Percentiles rank a stretch among this genome's conserved stretches.
phyloP scores from a whole-genome alignment of 78 protist genomes.

The Cavenderia fasciculata region DNA sequence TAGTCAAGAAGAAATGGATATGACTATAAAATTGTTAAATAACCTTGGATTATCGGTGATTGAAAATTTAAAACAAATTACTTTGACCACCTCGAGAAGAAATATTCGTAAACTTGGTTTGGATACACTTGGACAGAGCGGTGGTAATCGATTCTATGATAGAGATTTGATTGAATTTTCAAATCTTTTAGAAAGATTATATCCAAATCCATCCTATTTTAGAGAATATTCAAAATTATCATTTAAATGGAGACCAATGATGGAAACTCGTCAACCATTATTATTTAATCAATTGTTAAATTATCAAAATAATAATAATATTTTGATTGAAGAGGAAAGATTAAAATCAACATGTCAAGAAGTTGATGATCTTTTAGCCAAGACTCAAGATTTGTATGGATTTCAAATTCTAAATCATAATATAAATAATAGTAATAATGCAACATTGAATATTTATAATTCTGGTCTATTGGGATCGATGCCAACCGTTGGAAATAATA shows the following conservation, averaged over 20 bases:
- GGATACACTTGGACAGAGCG: slow-evolving; percentile 13
- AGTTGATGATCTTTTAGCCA: slow-evolving; percentile 50
- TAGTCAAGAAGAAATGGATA: slow-evolving; percentile 48
- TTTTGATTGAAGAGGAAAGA: no score
- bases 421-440: background rate
- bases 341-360: slow-evolving; percentile 52
- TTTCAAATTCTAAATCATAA: slow-evolving; percentile 53
- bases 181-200: slow-evolving; percentile 25
- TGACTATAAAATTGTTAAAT: slow-evolving; percentile 8
- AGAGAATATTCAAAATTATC: slow-evolving; percentile 61
- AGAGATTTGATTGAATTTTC: slow-evolving; percentile 20
- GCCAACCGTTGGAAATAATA: no score
- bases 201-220: slow-evolving; percentile 45
- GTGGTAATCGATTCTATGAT: no score
- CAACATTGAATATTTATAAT: no score
- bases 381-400: slow-evolving; percentile 58
- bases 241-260: slow-evolving; percentile 43
- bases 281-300: slow-evolving; percentile 52
- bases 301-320: no score
- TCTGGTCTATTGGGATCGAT: no score
- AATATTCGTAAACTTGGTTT: slow-evolving; percentile 15
- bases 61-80: slow-evolving; percentile 37
- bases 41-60: slow-evolving; percentile 16
- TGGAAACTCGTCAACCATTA: slow-evolving; percentile 41
- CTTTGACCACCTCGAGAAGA: slow-evolving; percentile 42